These are phyloP conservation scores for Boehmeria nivea DNA, from an alignment of 306 rosid genomes.

Conservation along the genomic window DNA sequence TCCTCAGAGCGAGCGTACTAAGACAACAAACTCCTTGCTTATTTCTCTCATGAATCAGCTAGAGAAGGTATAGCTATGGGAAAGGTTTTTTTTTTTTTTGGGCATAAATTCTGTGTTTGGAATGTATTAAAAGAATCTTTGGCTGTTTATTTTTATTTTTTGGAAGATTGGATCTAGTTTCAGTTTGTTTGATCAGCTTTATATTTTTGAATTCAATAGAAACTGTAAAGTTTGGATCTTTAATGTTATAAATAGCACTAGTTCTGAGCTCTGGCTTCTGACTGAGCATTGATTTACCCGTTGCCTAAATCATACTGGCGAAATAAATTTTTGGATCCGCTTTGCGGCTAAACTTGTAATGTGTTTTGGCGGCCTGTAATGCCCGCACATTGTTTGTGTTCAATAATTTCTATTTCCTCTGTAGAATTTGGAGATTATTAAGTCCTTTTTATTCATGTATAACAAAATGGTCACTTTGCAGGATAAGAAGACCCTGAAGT, in stretches of 20 bases:
- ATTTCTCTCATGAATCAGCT: conserved; percentile 97
- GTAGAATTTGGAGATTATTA: background rate
- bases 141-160: no score
- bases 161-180: no score
- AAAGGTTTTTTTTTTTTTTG: no score
- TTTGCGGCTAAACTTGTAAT: background rate
- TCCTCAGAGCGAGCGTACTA: conserved; percentile 85
- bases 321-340: background rate
- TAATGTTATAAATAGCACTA: no score
- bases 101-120: no score
- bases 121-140: no score
- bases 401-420: background rate
- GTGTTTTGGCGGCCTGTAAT: background rate
- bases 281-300: no score
- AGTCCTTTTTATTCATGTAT: conserved; percentile 3
- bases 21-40: conserved; percentile 84
- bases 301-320: background rate
- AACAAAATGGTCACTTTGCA: conserved; percentile 21
- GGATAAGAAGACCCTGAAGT: conserved; percentile 80
- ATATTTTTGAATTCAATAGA: no score
- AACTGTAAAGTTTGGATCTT: no score
- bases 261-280: no score
- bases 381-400: background rate
- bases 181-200: no score
- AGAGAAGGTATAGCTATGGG: conserved; percentile 56